These are phyloP conservation scores for Fusarium dlaminii DNA, from an alignment of 2,329 filamentous ascomycete species.

Conservation along the genomic window DNA sequence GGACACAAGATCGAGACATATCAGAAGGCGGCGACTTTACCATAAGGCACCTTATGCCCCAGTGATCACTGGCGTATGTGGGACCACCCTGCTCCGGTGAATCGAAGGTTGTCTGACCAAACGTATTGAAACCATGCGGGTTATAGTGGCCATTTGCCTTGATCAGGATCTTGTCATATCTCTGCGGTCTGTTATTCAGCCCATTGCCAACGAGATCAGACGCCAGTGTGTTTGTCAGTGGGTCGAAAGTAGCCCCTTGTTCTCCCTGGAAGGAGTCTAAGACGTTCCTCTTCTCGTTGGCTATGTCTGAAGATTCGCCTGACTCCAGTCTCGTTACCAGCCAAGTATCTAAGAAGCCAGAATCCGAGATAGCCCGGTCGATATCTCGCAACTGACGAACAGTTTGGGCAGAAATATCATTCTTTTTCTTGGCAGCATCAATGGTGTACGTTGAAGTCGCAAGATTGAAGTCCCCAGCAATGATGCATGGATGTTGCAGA, in stretches of 20 bases:
- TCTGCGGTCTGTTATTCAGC: conserved; percentile 65
- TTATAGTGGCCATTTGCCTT: conserved; percentile 51
- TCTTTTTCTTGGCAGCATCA: conserved; percentile 59
- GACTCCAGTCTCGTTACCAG: conserved; percentile 54
- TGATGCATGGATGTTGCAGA: conserved; percentile 58
- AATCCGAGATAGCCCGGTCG: conserved; percentile 56
- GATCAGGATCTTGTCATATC: conserved; percentile 72
- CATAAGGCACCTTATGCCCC: conserved; percentile 62
- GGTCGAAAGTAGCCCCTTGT: conserved; percentile 72
- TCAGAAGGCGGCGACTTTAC: conserved; percentile 10
- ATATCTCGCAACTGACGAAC: conserved; percentile 55
- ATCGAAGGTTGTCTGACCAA: conserved; percentile 53
- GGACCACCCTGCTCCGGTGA: neutral
- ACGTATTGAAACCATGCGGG: conserved; percentile 62
- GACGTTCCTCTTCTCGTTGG: conserved; percentile 38
- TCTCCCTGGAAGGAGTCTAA: conserved; percentile 63
- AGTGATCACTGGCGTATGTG: conserved; percentile 64
- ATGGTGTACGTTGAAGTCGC: conserved; percentile 67
- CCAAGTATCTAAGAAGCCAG: conserved; percentile 64
- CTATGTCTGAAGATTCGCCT: conserved; percentile 50
- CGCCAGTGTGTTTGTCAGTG: conserved; percentile 64
- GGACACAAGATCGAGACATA: neutral
- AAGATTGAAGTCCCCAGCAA: conserved; percentile 74
- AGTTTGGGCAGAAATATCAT: conserved; percentile 62
- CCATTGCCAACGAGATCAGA: conserved; percentile 58